phyloP scores from a whole-genome alignment of 169 alveolate genomes.

The Cryptosporidium bovis region DNA sequence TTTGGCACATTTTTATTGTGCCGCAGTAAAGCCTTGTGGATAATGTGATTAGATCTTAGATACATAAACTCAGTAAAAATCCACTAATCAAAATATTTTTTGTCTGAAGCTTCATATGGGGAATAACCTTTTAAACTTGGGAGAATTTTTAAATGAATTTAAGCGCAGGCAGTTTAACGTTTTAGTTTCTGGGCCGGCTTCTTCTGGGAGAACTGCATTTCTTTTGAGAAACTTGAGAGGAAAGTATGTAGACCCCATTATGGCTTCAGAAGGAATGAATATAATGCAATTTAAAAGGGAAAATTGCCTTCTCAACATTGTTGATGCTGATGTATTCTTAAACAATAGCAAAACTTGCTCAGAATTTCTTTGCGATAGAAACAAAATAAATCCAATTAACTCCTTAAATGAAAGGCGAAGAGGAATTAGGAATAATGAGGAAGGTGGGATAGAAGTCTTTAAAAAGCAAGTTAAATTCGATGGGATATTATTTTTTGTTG shows the following conservation, averaged over 20 bases:
- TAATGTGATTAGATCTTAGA: conserved; percentile 1
- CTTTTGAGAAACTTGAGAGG: conserved; percentile 41
- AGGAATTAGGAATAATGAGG: background rate
- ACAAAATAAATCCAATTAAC: background rate
- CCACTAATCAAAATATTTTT: conserved; percentile 34
- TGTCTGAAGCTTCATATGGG: background rate
- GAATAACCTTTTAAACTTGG: background rate
- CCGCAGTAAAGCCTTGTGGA: conserved; percentile 13
- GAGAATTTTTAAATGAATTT: conserved; percentile 10
- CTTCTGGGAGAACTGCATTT: conserved; percentile 62
- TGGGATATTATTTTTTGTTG: conserved; percentile 55
- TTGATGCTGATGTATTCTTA: background rate
- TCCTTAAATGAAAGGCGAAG: background rate
- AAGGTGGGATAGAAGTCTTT: background rate
- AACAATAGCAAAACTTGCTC: background rate
- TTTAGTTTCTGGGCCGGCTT: conserved; percentile 65
- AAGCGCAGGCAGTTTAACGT: conserved; percentile 27
- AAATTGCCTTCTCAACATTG: conserved; percentile 11
- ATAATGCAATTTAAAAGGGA: conserved; percentile 2
- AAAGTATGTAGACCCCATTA: conserved; percentile 58
- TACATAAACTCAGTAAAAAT: conserved; percentile 37
- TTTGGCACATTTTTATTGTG: no score
- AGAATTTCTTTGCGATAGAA: background rate
- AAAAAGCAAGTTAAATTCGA: conserved; percentile 2
- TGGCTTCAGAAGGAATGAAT: background rate